Evolutionary conservation across 169 alveolate genomes (phyloP).

Genomic region (Miamiensis avidus): DNA sequence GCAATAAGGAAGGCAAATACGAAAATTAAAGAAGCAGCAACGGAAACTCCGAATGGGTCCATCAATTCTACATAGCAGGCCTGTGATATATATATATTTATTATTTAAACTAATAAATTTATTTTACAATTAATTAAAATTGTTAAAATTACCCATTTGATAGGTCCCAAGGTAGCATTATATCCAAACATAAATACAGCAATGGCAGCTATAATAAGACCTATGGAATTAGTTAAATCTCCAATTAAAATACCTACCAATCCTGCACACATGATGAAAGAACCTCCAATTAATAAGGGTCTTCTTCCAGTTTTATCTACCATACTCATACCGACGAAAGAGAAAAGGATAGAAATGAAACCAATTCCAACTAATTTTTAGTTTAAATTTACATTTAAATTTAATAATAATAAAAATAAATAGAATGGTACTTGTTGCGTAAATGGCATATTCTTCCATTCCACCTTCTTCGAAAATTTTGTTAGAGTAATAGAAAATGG

Average conservation of each 20-base stretch:
- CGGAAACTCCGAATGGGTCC: slow-evolving; percentile 2
- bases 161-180: neutral
- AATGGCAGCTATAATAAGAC: neutral
- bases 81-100: neutral
- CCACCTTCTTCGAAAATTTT: slow-evolving; percentile 6
- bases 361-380: neutral
- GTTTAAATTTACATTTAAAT: too few relatives aligned
- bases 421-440: neutral
- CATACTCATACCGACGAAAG: slow-evolving; percentile 4
- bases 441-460: neutral
- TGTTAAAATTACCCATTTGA: neutral
- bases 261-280: neutral
- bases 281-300: neutral
- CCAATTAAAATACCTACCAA: neutral
- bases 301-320: slow-evolving; percentile 14
- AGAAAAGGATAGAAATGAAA: neutral
- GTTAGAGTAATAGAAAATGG: slow-evolving; percentile 23
- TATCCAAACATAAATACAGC: neutral
- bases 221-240: neutral
- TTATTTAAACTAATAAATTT: too few relatives aligned
- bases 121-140: too few relatives aligned
- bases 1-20: slow-evolving; percentile 7
- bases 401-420: too few relatives aligned
- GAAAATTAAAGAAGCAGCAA: slow-evolving; percentile 5
- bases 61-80: neutral